Evolutionary conservation across 805 yeast genomes (phyloP).

Genomic region (Barnettozyma wickerhamii): DNA sequence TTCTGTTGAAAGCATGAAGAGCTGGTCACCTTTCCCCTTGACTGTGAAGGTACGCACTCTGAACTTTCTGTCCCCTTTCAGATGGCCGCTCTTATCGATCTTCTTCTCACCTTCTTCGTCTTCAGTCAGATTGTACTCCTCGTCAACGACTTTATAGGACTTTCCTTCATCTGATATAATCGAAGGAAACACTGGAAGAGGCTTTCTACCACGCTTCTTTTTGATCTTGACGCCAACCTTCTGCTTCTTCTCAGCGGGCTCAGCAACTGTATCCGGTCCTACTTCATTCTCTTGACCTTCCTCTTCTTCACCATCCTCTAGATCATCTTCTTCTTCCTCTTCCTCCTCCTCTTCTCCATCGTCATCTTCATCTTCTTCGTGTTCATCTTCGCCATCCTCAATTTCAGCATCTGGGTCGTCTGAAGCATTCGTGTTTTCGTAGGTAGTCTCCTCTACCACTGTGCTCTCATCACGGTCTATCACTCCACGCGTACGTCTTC

Average conservation of each 20-base stretch:
- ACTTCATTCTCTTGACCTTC: slow-evolving; percentile 11
- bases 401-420: slow-evolving; percentile 2
- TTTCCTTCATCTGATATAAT: slow-evolving; percentile 65
- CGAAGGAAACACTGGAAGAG: slow-evolving; percentile 28
- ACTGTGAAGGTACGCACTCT: slow-evolving; percentile 67
- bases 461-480: background rate
- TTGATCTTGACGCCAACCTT: slow-evolving; percentile 10
- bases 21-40: slow-evolving; percentile 53
- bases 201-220: slow-evolving; percentile 37
- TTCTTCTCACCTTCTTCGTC: slow-evolving; percentile 79
- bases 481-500: background rate
- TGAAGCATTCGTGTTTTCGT: background rate
- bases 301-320: slow-evolving; percentile 13
- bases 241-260: slow-evolving; percentile 1
- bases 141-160: slow-evolving; percentile 58
- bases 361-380: slow-evolving; percentile 26
- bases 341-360: slow-evolving; percentile 26
- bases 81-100: slow-evolving; percentile 60
- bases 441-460: background rate
- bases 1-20: slow-evolving; percentile 91
- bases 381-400: slow-evolving; percentile 19
- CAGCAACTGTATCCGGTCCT: slow-evolving; percentile 1
- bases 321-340: slow-evolving; percentile 21
- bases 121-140: slow-evolving; percentile 72
- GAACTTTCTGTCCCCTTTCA: slow-evolving; percentile 70